Evolutionary conservation across 148 eudicot genomes (phyloP), one percentile per base, ranked within the genome.

Genomic region (Bassia scoparia): DNA sequence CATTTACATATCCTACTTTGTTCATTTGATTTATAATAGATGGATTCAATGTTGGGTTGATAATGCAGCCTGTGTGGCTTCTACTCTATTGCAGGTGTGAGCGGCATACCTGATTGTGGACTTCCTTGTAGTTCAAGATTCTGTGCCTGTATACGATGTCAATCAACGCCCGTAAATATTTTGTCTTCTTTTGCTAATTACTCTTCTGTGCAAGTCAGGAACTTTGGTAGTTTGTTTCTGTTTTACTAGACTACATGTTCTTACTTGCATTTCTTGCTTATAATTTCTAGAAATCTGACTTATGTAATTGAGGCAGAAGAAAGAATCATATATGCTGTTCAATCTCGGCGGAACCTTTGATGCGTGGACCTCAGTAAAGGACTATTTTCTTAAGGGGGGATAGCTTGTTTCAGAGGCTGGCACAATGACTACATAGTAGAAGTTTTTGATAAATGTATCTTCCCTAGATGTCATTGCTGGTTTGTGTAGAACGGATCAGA

Each of bases 141-240:
- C 89, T 64, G 78, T 84, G 83, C n/a, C 94, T 87, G 73, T 81
- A n/a, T n/a, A n/a, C 92, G 89, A 85, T 89, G 79, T 83, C 97
- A n/a, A 77, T 96, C 89, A 50, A 96, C 99, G n/a, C 49, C 99
- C 99, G 96, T 96, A n/a, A 91, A 81, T 34, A 68, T n/a, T 68
- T 38, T 63, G 20, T 59, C 67, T 66, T 50, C 27, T 20, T 18
- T 54, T 67, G 0, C 24, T 30, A 29, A 16, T 23, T 21, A 30
- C 13, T 35, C n/a, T n/a, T n/a, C 30, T 60, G 18, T 50, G n/a
- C 44, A 43, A 52, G 12, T 41, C 31, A 35, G 30, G 49, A 35
- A 29, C 15, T 16, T 14, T 12, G 30, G 13, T 33, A 24, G 16
- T 8, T 8, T 31, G 53, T 8, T 43, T 4, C 21, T 8, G n/a